Percentiles rank a stretch among this genome's conserved stretches.
Evolutionary conservation across 768 basidiomycete species (phyloP).

Genomic region (Polyporus arcularius): DNA sequence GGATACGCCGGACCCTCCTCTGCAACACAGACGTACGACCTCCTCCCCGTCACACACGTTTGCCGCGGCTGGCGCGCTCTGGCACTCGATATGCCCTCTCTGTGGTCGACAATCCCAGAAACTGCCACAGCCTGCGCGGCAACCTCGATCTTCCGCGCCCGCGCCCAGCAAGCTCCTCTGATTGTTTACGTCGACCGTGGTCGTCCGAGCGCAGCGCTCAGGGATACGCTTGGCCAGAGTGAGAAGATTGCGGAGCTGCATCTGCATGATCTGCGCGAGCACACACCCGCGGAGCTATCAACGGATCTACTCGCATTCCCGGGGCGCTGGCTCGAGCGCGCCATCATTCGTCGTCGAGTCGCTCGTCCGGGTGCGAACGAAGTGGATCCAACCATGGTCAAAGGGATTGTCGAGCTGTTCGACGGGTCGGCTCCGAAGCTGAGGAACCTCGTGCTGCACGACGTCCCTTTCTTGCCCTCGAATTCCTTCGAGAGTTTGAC

Average conservation of each 20-base stretch:
- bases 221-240: not conserved
- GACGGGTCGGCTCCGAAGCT: constrained; percentile 3
- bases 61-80: constrained; percentile 19
- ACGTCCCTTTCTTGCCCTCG: constrained; percentile 12
- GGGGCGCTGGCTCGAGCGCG: constrained; percentile 1
- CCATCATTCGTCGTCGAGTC: not conserved
- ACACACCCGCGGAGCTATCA: not conserved
- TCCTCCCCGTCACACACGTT: constrained; percentile 20
- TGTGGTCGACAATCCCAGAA: constrained; percentile 20
- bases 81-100: constrained; percentile 9
- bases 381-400: not conserved
- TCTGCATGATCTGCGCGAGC: constrained; percentile 3
- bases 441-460: constrained; percentile 6
- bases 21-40: constrained; percentile 8
- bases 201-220: constrained; percentile 1
- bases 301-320: constrained; percentile 10
- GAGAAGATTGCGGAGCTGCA: not conserved
- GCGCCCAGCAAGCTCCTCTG: constrained; percentile 5
- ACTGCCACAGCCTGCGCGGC: not conserved
- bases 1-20: not conserved
- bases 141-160: not conserved
- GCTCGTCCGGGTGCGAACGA: not conserved
- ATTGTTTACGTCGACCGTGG: constrained; percentile 2
- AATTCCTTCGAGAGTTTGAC: constrained; percentile 1
- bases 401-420: constrained; percentile 2